Percentiles rank a stretch among this genome's conserved stretches.
These are phyloP conservation scores for Brettanomyces sp. DNA, from an alignment of 805 yeast species.

Conservation along the genomic window DNA sequence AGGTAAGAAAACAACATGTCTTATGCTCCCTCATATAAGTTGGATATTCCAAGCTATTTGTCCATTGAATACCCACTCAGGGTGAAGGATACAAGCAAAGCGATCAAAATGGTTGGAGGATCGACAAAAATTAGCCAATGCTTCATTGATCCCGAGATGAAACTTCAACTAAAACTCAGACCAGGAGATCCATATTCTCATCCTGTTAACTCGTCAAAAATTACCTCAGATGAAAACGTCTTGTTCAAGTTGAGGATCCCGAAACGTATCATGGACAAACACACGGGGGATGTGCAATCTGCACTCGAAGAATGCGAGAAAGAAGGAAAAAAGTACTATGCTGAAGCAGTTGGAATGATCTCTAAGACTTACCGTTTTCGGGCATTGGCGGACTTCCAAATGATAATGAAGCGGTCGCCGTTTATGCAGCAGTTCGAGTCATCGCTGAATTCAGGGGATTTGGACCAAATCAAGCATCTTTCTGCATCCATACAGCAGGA, in stretches of 20 bases:
- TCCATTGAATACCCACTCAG: slow-evolving; percentile 73
- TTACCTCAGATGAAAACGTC: slow-evolving; percentile 45
- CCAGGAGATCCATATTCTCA: slow-evolving; percentile 36
- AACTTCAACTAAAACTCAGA: slow-evolving; percentile 23
- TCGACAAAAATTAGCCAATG: slow-evolving; percentile 30
- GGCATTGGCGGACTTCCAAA: slow-evolving; percentile 83
- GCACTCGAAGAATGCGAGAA: slow-evolving; percentile 31
- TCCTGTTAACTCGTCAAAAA: slow-evolving; percentile 46
- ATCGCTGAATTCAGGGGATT: slow-evolving; percentile 34
- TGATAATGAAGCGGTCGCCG: slow-evolving; percentile 46
- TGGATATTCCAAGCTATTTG: slow-evolving; percentile 67
- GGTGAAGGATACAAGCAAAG: slow-evolving; percentile 53
- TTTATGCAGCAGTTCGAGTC: slow-evolving; percentile 32
- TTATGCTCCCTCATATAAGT: slow-evolving; percentile 29
- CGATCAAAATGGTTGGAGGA: slow-evolving; percentile 67
- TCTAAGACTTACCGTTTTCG: slow-evolving; percentile 68
- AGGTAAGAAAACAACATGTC: not conserved
- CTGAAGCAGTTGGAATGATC: slow-evolving; percentile 58
- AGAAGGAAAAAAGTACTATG: slow-evolving; percentile 24
- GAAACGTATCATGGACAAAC: slow-evolving; percentile 34
- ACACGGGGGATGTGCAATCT: slow-evolving; percentile 33
- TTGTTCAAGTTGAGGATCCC: slow-evolving; percentile 55
- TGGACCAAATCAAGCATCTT: slow-evolving; percentile 31
- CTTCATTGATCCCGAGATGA: slow-evolving; percentile 27
- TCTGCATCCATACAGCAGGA: slow-evolving; percentile 20